A percentile compares a stretch with the other conserved stretches of the same genome.
Evolutionary conservation across 2,329 filamentous ascomycete genomes (phyloP).

Genomic region (Hymenoscyphus occultus): DNA sequence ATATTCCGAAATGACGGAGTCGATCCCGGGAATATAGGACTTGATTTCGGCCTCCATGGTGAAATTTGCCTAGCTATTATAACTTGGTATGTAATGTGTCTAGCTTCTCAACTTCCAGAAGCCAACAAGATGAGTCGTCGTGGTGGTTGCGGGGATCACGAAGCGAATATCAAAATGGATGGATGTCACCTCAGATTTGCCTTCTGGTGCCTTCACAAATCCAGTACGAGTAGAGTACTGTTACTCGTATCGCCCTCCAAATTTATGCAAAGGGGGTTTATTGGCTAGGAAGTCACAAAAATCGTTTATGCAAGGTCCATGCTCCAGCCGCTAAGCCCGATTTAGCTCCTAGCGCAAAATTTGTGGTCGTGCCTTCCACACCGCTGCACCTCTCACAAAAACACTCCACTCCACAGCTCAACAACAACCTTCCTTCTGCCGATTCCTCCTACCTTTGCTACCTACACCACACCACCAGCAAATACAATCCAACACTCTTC

Average conservation of each 20-base stretch:
- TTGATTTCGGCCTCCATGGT: conserved; percentile 85
- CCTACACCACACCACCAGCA: conserved; percentile 12
- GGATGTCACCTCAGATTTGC: conserved; percentile 7
- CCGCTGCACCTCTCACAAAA: conserved; percentile 23
- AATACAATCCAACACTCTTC: neutral
- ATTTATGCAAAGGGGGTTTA: conserved; percentile 10
- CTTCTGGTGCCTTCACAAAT: neutral
- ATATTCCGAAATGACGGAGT: conserved; percentile 86
- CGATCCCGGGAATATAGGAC: conserved; percentile 78
- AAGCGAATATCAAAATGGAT: neutral
- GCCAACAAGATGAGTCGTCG: neutral
- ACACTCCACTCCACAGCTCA: conserved; percentile 23
- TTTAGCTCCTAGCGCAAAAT: conserved; percentile 13
- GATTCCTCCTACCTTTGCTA: conserved; percentile 10
- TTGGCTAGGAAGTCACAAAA: conserved; percentile 8
- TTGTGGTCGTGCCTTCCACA: conserved; percentile 13
- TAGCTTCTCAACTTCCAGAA: neutral
- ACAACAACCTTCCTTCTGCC: conserved; percentile 20
- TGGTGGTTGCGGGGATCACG: neutral
- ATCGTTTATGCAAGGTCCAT: conserved; percentile 18
- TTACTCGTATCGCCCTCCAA: neutral
- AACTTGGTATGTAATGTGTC: neutral
- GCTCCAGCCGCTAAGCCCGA: conserved; percentile 10
- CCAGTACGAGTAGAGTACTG: neutral
- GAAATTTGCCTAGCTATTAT: neutral